These are phyloP conservation scores for Erythrophleum ivorense DNA, from an alignment of 331 rosid species.

Conservation along the genomic window DNA sequence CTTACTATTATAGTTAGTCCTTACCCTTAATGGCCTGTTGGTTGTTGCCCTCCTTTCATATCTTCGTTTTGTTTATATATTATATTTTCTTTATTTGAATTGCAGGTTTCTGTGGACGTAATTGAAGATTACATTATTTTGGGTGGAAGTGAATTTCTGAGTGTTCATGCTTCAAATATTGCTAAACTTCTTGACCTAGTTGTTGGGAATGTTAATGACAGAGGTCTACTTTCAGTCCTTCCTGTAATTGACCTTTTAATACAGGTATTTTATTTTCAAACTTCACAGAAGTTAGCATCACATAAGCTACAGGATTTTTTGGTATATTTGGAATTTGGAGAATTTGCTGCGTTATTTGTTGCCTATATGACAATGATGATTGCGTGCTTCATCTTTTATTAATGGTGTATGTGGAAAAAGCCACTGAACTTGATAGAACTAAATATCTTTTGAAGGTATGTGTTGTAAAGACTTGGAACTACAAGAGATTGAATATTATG, in stretches of 20 bases:
- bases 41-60: slow-evolving; percentile 19
- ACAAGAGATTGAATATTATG: neutral
- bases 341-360: neutral
- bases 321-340: neutral
- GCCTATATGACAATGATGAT: neutral
- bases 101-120: slow-evolving; percentile 81
- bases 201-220: slow-evolving; percentile 91
- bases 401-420: neutral
- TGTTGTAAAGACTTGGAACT: neutral
- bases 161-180: slow-evolving; percentile 78
- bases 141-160: slow-evolving; percentile 87
- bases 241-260: slow-evolving; percentile 87
- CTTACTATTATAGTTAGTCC: slow-evolving; percentile 22
- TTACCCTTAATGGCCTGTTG: slow-evolving; percentile 19
- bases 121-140: slow-evolving; percentile 86
- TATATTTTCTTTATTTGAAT: slow-evolving; percentile 38
- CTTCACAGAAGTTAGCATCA: neutral
- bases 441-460: neutral
- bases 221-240: slow-evolving; percentile 78
- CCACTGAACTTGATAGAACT: neutral
- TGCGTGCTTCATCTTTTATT: neutral
- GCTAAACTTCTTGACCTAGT: slow-evolving; percentile 86
- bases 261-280: slow-evolving; percentile 63
- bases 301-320: slow-evolving; percentile 10
- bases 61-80: slow-evolving; percentile 22